These are phyloP conservation scores for Alternaria arborescens DNA, from an alignment of 2,329 filamentous ascomycete species.

Conservation along the genomic window DNA sequence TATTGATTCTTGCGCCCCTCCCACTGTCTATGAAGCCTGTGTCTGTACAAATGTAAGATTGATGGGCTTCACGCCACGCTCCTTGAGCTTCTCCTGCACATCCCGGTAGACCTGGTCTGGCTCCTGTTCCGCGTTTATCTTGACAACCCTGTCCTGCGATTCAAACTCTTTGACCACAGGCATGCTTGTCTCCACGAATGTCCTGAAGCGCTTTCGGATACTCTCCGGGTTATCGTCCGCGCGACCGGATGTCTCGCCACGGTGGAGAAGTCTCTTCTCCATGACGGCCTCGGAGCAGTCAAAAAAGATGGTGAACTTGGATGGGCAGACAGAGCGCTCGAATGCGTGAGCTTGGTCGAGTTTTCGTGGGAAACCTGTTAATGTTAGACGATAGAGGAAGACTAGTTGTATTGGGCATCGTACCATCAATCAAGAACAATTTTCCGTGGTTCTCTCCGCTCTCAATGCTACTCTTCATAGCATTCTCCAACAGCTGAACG, in stretches of 20 bases:
- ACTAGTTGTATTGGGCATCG: conserved; percentile 2
- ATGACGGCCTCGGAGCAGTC: conserved; percentile 92
- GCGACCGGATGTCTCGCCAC: conserved; percentile 91
- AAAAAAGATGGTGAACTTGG: conserved; percentile 89
- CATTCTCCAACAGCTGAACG: conserved; percentile 90
- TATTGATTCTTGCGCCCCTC: conserved; percentile 5
- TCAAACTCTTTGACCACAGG: conserved; percentile 90
- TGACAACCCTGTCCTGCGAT: conserved; percentile 78
- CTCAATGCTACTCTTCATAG: conserved; percentile 77
- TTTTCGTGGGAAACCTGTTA: conserved; percentile 85
- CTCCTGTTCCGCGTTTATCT: conserved; percentile 74
- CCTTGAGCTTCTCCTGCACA: conserved; percentile 53
- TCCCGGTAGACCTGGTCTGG: conserved; percentile 71
- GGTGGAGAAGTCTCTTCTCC: conserved; percentile 81
- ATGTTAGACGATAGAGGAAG: neutral
- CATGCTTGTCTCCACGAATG: conserved; percentile 96
- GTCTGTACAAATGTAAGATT: conserved; percentile 41
- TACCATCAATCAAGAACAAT: conserved; percentile 76
- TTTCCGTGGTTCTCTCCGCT: conserved; percentile 61
- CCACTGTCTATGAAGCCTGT: conserved; percentile 25
- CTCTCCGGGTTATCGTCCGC: conserved; percentile 94
- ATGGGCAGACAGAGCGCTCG: conserved; percentile 85
- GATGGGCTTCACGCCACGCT: conserved; percentile 45
- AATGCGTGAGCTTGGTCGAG: conserved; percentile 97
- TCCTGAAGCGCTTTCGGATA: conserved; percentile 95